phyloP scores from a whole-genome alignment of 2,329 filamentous ascomycete species.

The Hymenotorrendiella dingleyae region DNA sequence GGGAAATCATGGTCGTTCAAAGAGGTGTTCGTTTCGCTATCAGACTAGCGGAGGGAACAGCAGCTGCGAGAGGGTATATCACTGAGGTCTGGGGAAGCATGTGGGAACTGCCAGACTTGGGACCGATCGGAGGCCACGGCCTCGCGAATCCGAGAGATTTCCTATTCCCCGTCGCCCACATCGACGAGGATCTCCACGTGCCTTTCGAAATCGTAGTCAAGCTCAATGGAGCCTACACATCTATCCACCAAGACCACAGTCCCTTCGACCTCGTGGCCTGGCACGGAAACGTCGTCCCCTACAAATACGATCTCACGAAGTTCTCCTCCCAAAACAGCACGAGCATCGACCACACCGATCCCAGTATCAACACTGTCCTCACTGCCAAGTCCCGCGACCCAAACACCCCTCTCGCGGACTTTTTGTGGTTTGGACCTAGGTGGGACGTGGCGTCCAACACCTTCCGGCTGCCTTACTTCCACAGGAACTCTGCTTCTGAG shows the following conservation, averaged over 20 bases:
- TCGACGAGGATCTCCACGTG: constrained; percentile 45
- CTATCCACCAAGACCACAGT: constrained; percentile 59
- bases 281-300: constrained; percentile 68
- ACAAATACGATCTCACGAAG: constrained; percentile 46
- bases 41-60: constrained; percentile 47
- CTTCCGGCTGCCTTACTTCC: constrained; percentile 53
- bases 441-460: constrained; percentile 58
- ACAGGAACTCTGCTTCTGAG: constrained; percentile 45
- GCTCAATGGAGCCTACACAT: constrained; percentile 59
- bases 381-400: constrained; percentile 50
- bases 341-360: constrained; percentile 60
- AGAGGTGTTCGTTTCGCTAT: constrained; percentile 58
- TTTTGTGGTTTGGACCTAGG: constrained; percentile 61
- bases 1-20: constrained; percentile 59
- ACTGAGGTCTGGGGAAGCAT: constrained; percentile 59
- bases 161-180: constrained; percentile 50
- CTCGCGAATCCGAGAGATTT: constrained; percentile 61
- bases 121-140: constrained; percentile 58
- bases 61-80: constrained; percentile 51
- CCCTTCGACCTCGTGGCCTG: constrained; percentile 74
- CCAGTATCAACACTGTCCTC: constrained; percentile 59
- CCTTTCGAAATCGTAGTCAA: constrained; percentile 53
- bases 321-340: constrained; percentile 54
- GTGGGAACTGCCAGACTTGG: constrained; percentile 58
- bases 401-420: constrained; percentile 55